These are phyloP conservation scores for Kalmanozyma brasiliensis DNA, from an alignment of 1,284 basidiomycete species.

Conservation along the genomic window DNA sequence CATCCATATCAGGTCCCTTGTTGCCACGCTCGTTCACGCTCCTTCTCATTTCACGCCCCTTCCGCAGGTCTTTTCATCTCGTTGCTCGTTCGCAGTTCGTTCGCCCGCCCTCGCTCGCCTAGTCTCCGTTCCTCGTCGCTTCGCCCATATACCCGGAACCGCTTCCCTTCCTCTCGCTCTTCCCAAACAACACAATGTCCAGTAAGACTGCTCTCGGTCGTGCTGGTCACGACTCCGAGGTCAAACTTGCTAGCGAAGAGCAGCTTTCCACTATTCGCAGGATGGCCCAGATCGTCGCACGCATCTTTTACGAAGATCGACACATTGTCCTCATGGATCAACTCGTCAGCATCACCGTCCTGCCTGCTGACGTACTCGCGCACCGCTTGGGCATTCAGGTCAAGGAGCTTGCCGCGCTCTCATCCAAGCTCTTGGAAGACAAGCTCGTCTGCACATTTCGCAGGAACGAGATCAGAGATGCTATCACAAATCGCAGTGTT, in stretches of 20 bases:
- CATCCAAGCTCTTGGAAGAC: conserved; percentile 85
- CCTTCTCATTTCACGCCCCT: not conserved
- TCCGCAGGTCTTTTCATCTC: not conserved
- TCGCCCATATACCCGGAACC: conserved; percentile 2
- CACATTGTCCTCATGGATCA: conserved; percentile 92
- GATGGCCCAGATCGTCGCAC: conserved; percentile 89
- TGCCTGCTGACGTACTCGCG: conserved; percentile 91
- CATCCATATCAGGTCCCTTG: conserved; percentile 2
- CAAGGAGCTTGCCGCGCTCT: conserved; percentile 93
- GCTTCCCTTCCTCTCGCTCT: not conserved
- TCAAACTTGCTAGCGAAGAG: conserved; percentile 54
- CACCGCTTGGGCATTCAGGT: conserved; percentile 84
- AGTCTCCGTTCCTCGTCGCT: not conserved
- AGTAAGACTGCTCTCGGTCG: conserved; percentile 29
- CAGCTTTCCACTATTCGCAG: conserved; percentile 59
- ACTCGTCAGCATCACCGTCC: conserved; percentile 85
- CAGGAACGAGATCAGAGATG: conserved; percentile 58
- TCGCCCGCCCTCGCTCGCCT: not conserved
- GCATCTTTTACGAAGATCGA: conserved; percentile 93
- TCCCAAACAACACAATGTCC: conserved; percentile 27
- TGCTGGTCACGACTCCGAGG: conserved; percentile 32
- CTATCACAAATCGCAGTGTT: conserved; percentile 35
- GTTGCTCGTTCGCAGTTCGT: conserved; percentile 1
- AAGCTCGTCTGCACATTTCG: conserved; percentile 73
- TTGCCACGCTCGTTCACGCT: conserved; percentile 24